phyloP scores from a whole-genome alignment of 805 yeast species.

The Hagleromyces aurorensis region DNA sequence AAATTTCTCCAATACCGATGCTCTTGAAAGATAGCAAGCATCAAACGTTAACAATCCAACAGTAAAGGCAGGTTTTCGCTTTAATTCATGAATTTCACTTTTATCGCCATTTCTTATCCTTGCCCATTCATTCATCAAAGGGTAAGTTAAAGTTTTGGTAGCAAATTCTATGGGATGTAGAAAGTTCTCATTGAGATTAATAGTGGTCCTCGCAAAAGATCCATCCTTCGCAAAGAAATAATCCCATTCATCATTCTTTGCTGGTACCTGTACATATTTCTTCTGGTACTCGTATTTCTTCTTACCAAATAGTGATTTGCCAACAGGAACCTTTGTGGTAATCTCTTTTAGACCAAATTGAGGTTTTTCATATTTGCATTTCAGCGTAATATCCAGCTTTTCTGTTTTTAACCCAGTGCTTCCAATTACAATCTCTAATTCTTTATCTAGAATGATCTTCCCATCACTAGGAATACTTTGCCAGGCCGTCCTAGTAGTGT shows the following conservation, averaged over 20 bases:
- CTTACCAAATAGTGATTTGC: constrained; percentile 25
- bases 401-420: constrained; percentile 30
- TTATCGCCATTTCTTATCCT: constrained; percentile 10
- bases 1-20: constrained; percentile 49
- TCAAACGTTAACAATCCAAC: constrained; percentile 62
- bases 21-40: constrained; percentile 62
- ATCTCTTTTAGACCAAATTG: constrained; percentile 46
- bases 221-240: constrained; percentile 73
- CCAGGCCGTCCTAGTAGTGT: constrained; percentile 61
- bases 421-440: constrained; percentile 53
- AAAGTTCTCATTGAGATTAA: constrained; percentile 32
- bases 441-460: constrained; percentile 46
- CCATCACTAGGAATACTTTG: constrained; percentile 24
- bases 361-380: constrained; percentile 46
- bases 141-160: constrained; percentile 5
- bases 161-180: constrained; percentile 12
- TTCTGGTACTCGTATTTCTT: constrained; percentile 32
- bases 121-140: constrained; percentile 68
- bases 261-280: constrained; percentile 43
- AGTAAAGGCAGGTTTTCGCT: constrained; percentile 41
- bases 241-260: constrained; percentile 50
- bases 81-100: constrained; percentile 10
- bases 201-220: constrained; percentile 73
- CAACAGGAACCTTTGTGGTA: constrained; percentile 45
- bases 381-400: constrained; percentile 65